Conservation (phyloP, 768 basidiomycete genomes). For the Guyanaporus albipodus region DNA sequence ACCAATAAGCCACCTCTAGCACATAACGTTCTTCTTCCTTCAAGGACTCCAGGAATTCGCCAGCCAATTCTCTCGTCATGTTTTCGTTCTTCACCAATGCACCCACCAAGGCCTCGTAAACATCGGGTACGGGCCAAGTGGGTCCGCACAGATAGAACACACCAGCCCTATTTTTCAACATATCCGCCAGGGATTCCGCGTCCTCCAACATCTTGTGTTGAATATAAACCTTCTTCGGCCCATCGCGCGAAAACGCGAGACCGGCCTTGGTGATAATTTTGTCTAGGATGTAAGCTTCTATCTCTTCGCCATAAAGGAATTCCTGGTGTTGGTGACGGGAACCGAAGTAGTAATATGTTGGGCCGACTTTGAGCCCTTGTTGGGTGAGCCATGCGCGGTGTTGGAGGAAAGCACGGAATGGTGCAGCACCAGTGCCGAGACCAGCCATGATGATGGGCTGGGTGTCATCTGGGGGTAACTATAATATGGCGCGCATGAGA, state of each 20-base stretch:
- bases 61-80: constrained; percentile 60
- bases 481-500: constrained; percentile 12
- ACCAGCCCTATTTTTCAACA: constrained; percentile 69
- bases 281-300: constrained; percentile 88
- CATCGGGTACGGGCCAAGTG: constrained; percentile 99
- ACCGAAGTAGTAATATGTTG: constrained; percentile 97
- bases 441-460: constrained; percentile 99
- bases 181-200: constrained; percentile 65
- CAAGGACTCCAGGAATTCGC: constrained; percentile 77
- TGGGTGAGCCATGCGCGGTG: constrained; percentile 81
- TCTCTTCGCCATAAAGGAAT: constrained; percentile 95
- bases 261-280: constrained; percentile 86
- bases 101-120: constrained; percentile 86
- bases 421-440: constrained; percentile 96
- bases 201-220: constrained; percentile 98
- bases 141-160: constrained; percentile 97
- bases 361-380: constrained; percentile 80
- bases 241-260: constrained; percentile 95
- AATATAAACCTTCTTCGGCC: constrained; percentile 92
- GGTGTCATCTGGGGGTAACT: constrained; percentile 78
- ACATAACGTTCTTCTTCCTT: constrained; percentile 99
- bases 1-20: constrained; percentile 57
- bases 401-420: constrained; percentile 99
- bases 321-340: constrained; percentile 94
- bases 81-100: constrained; percentile 73